Conservation (phyloP, 805 yeast genomes). For the Sungouiozyma intestinalis region DNA sequence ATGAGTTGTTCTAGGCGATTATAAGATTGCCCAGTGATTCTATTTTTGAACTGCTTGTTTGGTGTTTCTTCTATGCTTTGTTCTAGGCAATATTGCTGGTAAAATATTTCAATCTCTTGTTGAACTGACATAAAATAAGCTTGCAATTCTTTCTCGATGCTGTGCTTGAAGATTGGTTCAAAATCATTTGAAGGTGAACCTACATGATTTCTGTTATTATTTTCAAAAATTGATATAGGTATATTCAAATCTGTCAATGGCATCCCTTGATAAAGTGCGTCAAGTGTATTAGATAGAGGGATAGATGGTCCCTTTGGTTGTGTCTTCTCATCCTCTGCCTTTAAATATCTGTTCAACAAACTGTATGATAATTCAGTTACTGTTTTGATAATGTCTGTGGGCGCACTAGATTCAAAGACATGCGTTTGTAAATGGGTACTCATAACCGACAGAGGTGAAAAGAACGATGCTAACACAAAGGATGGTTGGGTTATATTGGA, state of each 20-base stretch:
- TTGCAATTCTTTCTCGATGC: not conserved
- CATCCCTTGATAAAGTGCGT: not conserved
- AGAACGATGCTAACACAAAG: slow-evolving; percentile 5
- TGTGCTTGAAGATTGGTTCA: not conserved
- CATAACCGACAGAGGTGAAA: slow-evolving; percentile 5
- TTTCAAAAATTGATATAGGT: not conserved
- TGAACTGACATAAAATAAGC: not conserved
- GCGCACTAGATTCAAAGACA: slow-evolving; percentile 4
- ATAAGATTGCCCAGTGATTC: not conserved
- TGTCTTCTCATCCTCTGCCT: not conserved
- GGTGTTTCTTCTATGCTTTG: not conserved
- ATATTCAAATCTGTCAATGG: not conserved
- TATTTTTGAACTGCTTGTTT: too few species aligned
- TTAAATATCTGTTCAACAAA: not conserved
- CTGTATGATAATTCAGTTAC: slow-evolving; percentile 1
- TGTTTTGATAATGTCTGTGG: slow-evolving; percentile 4
- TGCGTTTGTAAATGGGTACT: not conserved
- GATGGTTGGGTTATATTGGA: slow-evolving; percentile 2
- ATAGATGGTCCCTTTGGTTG: not conserved
- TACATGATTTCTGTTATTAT: not conserved
- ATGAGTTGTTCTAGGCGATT: slow-evolving; percentile 5
- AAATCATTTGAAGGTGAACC: not conserved
- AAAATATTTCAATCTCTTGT: not conserved
- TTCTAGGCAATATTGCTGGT: not conserved
- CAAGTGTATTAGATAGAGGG: not conserved